phyloP scores from a whole-genome alignment of 805 yeast species.

The Teunomyces atbi region DNA sequence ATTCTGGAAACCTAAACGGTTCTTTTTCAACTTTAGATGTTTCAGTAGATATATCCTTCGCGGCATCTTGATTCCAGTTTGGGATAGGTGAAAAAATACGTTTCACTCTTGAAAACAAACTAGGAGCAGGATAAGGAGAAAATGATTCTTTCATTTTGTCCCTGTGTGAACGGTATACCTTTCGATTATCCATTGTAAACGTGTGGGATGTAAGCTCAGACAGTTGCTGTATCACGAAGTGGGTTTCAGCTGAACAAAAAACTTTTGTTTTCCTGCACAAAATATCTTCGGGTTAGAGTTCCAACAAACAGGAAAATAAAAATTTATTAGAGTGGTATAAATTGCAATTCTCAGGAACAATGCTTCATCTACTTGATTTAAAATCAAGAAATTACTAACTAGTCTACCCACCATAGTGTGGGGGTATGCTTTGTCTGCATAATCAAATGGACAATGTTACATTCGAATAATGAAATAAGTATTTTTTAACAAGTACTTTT shows the following conservation, averaged over 20 bases:
- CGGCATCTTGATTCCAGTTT: not conserved
- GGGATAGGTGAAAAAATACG: constrained; percentile 18
- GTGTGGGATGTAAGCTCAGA: not conserved
- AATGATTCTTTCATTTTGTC: constrained; percentile 20
- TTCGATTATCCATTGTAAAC: constrained; percentile 34
- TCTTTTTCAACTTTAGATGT: not conserved
- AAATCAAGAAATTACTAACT: not conserved
- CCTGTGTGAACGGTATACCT: constrained; percentile 28
- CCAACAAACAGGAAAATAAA: not conserved
- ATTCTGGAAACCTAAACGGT: constrained; percentile 10
- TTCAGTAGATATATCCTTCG: constrained; percentile 1
- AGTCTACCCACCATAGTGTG: too few relatives aligned
- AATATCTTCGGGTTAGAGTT: not conserved
- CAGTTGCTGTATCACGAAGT: not conserved
- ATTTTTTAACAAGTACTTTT: not conserved
- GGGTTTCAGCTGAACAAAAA: constrained; percentile 2
- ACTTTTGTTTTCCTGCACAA: constrained; percentile 5
- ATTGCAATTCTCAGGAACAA: not conserved
- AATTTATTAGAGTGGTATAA: not conserved
- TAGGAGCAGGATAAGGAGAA: constrained; percentile 23
- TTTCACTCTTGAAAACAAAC: constrained; percentile 28
- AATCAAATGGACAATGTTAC: too few relatives aligned
- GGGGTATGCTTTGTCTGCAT: too few relatives aligned
- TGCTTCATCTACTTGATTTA: not conserved
- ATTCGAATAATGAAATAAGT: not conserved